Conservation (phyloP, 2,329 filamentous ascomycete species). For the Venturia aucupariae region DNA sequence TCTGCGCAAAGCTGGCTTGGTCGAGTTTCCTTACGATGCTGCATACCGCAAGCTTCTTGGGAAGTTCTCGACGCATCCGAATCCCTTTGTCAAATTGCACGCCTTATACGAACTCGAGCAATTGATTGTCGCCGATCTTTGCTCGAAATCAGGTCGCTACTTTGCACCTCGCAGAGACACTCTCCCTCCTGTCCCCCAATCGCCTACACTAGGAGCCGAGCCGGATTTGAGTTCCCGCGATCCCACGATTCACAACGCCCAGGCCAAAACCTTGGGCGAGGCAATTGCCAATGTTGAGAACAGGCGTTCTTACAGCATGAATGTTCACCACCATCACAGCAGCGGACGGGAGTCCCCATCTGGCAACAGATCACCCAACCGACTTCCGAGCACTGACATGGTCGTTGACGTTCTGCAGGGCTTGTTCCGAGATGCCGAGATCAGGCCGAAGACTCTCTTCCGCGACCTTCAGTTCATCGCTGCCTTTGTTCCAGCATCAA, state of each 20-base stretch:
- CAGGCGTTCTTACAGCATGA: constrained; percentile 51
- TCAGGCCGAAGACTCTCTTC: constrained; percentile 39
- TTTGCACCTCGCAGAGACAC: constrained; percentile 31
- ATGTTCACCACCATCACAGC: constrained; percentile 23
- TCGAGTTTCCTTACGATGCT: constrained; percentile 68
- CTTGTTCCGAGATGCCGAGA: constrained; percentile 35
- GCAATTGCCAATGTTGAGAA: constrained; percentile 63
- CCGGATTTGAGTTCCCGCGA: constrained; percentile 37
- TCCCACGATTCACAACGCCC: constrained; percentile 31
- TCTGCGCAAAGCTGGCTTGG: constrained; percentile 34
- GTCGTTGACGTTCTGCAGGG: constrained; percentile 34
- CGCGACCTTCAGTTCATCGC: constrained; percentile 47
- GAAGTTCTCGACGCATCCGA: constrained; percentile 83
- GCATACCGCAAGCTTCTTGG: constrained; percentile 72
- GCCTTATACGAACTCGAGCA: constrained; percentile 75
- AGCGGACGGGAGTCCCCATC: constrained; percentile 30
- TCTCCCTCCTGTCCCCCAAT: constrained; percentile 34
- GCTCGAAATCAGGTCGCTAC: constrained; percentile 42
- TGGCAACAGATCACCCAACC: constrained; percentile 25
- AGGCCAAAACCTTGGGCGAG: constrained; percentile 48
- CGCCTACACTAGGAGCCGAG: constrained; percentile 35
- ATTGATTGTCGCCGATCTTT: constrained; percentile 68
- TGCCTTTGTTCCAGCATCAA: constrained; percentile 48
- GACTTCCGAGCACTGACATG: constrained; percentile 33
- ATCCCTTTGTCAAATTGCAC: constrained; percentile 77